Conservation (phyloP, 768 basidiomycete species). For the Psilocybe sp. region DNA sequence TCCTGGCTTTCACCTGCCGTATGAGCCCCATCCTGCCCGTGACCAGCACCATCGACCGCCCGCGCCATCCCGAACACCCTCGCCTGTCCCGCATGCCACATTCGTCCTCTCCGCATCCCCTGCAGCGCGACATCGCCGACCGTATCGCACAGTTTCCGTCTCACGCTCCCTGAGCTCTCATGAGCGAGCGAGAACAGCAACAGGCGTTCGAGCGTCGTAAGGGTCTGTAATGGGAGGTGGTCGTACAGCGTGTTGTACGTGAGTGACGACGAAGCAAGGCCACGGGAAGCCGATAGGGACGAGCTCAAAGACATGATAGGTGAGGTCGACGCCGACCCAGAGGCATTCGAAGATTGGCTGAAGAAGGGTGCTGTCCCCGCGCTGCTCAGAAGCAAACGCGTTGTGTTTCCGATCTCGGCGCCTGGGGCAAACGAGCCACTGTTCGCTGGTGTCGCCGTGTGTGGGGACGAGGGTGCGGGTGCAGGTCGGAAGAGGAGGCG, state of each 20-base stretch:
- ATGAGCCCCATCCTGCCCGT: background rate
- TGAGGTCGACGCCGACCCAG: too few species aligned
- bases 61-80: constrained; percentile 68
- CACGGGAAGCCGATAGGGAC: too few species aligned
- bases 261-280: background rate
- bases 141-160: constrained; percentile 72
- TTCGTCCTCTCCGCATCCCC: constrained; percentile 69
- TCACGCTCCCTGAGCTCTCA: constrained; percentile 56
- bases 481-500: constrained; percentile 72
- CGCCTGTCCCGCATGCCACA: constrained; percentile 79
- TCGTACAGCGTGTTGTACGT: constrained; percentile 70
- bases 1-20: background rate
- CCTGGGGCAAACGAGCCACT: constrained; percentile 13
- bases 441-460: constrained; percentile 12
- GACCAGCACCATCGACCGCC: constrained; percentile 9
- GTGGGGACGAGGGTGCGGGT: constrained; percentile 21
- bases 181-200: constrained; percentile 67
- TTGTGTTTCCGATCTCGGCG: constrained; percentile 9
- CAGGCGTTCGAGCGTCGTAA: constrained; percentile 68
- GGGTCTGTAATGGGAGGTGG: constrained; percentile 63
- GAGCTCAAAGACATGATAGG: too few species aligned
- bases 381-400: too few species aligned
- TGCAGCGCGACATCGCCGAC: constrained; percentile 74
- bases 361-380: too few species aligned
- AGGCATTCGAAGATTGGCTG: too few species aligned